These are phyloP conservation scores for Berberis vulgaris DNA, from an alignment of 164 flowering plant species.

Conservation along the genomic window DNA sequence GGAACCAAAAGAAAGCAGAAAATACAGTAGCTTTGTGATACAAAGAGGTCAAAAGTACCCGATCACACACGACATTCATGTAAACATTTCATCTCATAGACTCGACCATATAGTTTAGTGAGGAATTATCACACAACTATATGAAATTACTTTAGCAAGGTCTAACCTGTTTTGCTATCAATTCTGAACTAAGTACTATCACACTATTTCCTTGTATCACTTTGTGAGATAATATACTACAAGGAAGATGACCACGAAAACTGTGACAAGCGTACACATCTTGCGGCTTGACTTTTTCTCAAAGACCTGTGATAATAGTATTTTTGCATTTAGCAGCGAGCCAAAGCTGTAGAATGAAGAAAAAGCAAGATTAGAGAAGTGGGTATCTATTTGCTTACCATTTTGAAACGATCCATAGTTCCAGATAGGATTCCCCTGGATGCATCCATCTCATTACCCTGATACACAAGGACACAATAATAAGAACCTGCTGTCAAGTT, in stretches of 20 bases:
- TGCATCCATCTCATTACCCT: conserved; percentile 87
- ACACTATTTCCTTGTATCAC: neutral
- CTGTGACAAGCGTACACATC: conserved; percentile 44
- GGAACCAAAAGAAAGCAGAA: too few species aligned
- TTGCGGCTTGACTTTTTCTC: conserved; percentile 66
- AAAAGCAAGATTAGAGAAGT: neutral
- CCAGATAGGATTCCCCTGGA: conserved; percentile 84
- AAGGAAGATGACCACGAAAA: conserved; percentile 44
- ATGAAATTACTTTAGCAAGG: too few species aligned
- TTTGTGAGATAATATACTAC: conserved; percentile 37
- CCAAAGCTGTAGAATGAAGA: neutral
- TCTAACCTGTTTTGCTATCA: too few species aligned
- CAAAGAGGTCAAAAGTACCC: too few species aligned
- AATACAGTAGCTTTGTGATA: too few species aligned
- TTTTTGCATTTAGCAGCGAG: conserved; percentile 20
- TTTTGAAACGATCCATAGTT: conserved; percentile 79
- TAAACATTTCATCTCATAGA: too few species aligned
- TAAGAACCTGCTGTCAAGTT: neutral
- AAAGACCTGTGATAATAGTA: conserved; percentile 16
- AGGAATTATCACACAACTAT: too few species aligned
- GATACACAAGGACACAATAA: conserved; percentile 6
- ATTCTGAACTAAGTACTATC: too few species aligned
- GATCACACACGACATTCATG: too few species aligned
- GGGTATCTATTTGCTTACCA: conserved; percentile 25
- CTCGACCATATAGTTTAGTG: too few species aligned